These are phyloP conservation scores for Brassica nigra DNA, from an alignment of 345 rosid species.

Conservation along the genomic window DNA sequence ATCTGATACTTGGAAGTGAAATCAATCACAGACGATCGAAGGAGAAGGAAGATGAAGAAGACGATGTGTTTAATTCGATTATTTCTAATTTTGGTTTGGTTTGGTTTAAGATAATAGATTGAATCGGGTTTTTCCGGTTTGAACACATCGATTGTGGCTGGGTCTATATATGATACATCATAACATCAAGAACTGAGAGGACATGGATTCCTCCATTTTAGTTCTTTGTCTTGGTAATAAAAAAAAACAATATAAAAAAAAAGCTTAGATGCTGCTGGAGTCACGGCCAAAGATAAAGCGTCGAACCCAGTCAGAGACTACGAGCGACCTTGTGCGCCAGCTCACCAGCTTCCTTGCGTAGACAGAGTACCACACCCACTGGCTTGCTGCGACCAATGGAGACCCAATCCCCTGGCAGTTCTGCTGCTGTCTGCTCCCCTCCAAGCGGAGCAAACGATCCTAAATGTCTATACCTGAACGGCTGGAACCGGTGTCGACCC, in stretches of 20 bases:
- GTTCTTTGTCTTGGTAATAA: neutral
- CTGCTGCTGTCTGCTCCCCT: conserved; percentile 85
- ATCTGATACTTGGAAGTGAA: conserved; percentile 2
- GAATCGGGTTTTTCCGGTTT: neutral
- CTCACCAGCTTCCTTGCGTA: conserved; percentile 84
- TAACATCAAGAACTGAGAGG: too few species aligned
- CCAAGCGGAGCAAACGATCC: conserved; percentile 90
- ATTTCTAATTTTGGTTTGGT: neutral
- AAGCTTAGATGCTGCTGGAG: conserved; percentile 61
- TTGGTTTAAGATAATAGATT: neutral
- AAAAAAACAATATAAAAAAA: neutral
- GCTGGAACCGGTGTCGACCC: conserved; percentile 72
- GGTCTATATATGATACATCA: neutral
- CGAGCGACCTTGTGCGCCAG: conserved; percentile 80
- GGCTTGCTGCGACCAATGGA: conserved; percentile 68
- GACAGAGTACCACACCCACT: conserved; percentile 92
- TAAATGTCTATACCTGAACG: conserved; percentile 78
- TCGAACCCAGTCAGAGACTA: conserved; percentile 68
- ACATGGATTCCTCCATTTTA: neutral
- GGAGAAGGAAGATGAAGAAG: neutral
- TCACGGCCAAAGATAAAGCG: conserved; percentile 73
- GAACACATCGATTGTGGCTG: neutral
- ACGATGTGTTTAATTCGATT: neutral
- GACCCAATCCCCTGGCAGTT: conserved; percentile 82
- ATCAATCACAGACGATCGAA: too few species aligned